Base-by-base conservation (phyloP, 73 alveolate species). In the Paramecium caudatum region DNA sequence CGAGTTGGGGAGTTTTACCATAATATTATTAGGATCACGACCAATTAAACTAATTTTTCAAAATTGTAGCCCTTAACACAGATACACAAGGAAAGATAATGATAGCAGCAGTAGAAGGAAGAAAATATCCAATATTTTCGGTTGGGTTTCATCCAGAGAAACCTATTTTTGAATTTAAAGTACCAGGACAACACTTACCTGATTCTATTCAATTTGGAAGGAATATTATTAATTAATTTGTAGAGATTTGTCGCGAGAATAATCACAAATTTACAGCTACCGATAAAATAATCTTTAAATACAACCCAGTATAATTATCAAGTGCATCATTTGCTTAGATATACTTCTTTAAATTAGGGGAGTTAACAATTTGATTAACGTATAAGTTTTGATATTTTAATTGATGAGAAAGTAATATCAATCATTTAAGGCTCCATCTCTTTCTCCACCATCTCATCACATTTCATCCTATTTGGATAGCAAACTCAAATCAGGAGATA, bases 401-500 rank as follows among this genome's bases (percentile, higher is more conserved):
- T 55, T 55, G 30, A 55, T 55, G 80, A 55, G 80, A 23, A 55
- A 55, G 30, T 55, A 27, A 55, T 55, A 55, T 55, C 30, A 55
- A 55, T 43, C 80, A 27, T 21, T 55, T 3, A 55, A 55, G n/a
- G 80, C 80, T 0, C 80, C 80, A 16, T 55, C 80, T 27, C 30
- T 55, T 27, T 55, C 80, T 55, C 80, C 80, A 19, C 80, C 80
- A 1, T 55, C 80, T 55, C 80, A 55, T 55, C 80, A 55, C 23
- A 43, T 55, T 8, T 55, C 80, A 21, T 27, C 80, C 13, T 55
- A 55, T 55, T 55, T 55, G 30, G 80, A 55, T 55, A 55, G 45
- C 23, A 16, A 55, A 55, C 30, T 27, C 23, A 55, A 43, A 55
- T 27, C 46, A 23, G 80, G 80, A 12, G 80, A 55, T 55, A 27